These are phyloP conservation scores for Gracilaria gracilis DNA, from an alignment of 23 red algal genomes.

Conservation along the genomic window DNA sequence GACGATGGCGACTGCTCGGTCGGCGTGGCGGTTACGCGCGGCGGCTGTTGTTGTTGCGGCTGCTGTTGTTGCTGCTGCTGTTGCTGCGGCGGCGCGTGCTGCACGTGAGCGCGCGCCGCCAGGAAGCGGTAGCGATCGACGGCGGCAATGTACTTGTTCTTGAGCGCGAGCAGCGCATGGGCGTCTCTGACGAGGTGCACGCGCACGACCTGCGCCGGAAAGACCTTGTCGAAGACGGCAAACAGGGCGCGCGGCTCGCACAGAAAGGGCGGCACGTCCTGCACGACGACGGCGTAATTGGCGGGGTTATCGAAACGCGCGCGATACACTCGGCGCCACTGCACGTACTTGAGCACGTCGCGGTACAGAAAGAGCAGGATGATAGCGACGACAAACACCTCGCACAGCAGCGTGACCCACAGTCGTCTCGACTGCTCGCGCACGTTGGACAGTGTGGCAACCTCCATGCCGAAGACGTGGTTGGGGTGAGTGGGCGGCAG, in stretches of 20 bases:
- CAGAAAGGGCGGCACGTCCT: slow-evolving; percentile 53
- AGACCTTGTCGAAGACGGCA: slow-evolving; percentile 63
- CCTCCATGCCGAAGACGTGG: slow-evolving; percentile 46
- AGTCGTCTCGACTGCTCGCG: slow-evolving; percentile 21
- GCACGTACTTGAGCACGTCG: slow-evolving; percentile 60
- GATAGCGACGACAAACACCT: slow-evolving; percentile 53
- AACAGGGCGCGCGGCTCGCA: slow-evolving; percentile 5
- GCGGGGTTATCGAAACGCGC: slow-evolving; percentile 34
- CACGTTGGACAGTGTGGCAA: slow-evolving; percentile 66
- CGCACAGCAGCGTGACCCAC: slow-evolving; percentile 65
- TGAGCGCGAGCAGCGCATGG: slow-evolving; percentile 1
- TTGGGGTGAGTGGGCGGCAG: slow-evolving; percentile 6
- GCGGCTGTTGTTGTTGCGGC: not conserved
- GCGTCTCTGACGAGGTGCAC: slow-evolving; percentile 60
- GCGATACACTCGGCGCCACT: slow-evolving; percentile 41
- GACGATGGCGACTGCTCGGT: not conserved
- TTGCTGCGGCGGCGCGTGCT: not conserved
- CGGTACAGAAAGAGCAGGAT: slow-evolving; percentile 62
- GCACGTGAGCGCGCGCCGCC: not conserved
- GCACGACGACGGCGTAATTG: slow-evolving; percentile 69
- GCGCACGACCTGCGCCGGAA: slow-evolving; percentile 47
- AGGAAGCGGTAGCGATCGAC: not conserved
- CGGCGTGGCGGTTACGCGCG: too few relatives aligned
- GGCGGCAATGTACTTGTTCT: slow-evolving; percentile 34
- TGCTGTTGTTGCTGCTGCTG: not conserved